These are phyloP conservation scores for Aspergillus floridensis DNA, from an alignment of 2,329 filamentous ascomycete species.

Conservation along the genomic window DNA sequence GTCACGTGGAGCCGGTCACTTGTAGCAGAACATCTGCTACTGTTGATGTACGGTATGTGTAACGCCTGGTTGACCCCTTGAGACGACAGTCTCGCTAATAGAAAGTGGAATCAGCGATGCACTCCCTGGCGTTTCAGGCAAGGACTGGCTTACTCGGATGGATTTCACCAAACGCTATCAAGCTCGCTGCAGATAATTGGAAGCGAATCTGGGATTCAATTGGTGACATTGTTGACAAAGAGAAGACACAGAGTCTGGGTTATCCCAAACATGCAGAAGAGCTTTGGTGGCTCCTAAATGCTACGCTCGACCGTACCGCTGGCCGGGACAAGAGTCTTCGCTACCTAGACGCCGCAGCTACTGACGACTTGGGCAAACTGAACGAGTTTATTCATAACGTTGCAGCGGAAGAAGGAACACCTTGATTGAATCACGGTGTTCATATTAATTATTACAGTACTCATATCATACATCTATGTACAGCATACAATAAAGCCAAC, in stretches of 20 bases:
- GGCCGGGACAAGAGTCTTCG: slow-evolving; percentile 14
- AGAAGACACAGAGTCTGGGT: slow-evolving; percentile 26
- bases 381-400: slow-evolving; percentile 31
- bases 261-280: slow-evolving; percentile 35
- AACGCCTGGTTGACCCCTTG: background rate
- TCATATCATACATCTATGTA: slow-evolving; percentile 1
- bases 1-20: slow-evolving; percentile 26
- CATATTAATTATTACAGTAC: background rate
- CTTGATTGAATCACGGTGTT: background rate
- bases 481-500: background rate
- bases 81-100: background rate
- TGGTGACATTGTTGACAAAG: slow-evolving; percentile 14
- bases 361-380: slow-evolving; percentile 30
- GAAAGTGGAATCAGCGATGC: slow-evolving; percentile 20
- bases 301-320: slow-evolving; percentile 23
- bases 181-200: slow-evolving; percentile 28
- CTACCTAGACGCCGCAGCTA: slow-evolving; percentile 29
- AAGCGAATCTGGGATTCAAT: slow-evolving; percentile 27
- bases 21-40: slow-evolving; percentile 30
- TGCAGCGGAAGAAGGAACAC: slow-evolving; percentile 6
- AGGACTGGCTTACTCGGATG: slow-evolving; percentile 27
- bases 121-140: slow-evolving; percentile 30
- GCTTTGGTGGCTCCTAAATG: slow-evolving; percentile 31
- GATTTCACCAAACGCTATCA: slow-evolving; percentile 25
- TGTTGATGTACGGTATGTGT: slow-evolving; percentile 31